These are phyloP conservation scores for Cucurbita moschata DNA, from an alignment of 306 rosid genomes.

Conservation along the genomic window DNA sequence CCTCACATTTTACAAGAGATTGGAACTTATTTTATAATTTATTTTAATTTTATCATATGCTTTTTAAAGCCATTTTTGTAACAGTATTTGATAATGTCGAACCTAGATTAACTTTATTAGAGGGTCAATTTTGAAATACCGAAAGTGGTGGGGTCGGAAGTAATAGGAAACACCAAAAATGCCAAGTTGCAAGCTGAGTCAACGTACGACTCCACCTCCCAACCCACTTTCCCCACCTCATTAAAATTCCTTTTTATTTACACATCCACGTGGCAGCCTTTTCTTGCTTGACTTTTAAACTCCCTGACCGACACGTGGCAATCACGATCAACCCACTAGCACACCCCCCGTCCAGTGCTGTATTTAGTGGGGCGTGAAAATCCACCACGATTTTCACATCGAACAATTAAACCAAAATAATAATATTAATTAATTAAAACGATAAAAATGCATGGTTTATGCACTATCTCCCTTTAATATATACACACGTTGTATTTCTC, in stretches of 20 bases:
- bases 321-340: background rate
- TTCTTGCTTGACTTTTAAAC: background rate
- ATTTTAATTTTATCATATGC: too few species aligned
- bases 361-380: background rate
- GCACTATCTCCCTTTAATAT: background rate
- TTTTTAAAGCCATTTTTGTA: background rate
- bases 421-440: background rate
- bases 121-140: background rate
- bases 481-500: background rate
- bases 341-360: background rate
- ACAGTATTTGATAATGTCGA: background rate
- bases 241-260: background rate
- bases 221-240: background rate
- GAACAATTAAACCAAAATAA: background rate
- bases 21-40: too few species aligned
- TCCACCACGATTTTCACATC: background rate
- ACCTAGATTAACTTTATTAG: too few species aligned
- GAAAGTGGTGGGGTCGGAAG: background rate
- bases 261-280: background rate
- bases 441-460: background rate
- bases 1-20: background rate
- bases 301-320: background rate
- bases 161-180: background rate
- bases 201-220: background rate
- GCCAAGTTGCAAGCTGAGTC: conserved; percentile 5